Conservation (phyloP, 2,329 filamentous ascomycete genomes). For the Colletotrichum sp. region DNA sequence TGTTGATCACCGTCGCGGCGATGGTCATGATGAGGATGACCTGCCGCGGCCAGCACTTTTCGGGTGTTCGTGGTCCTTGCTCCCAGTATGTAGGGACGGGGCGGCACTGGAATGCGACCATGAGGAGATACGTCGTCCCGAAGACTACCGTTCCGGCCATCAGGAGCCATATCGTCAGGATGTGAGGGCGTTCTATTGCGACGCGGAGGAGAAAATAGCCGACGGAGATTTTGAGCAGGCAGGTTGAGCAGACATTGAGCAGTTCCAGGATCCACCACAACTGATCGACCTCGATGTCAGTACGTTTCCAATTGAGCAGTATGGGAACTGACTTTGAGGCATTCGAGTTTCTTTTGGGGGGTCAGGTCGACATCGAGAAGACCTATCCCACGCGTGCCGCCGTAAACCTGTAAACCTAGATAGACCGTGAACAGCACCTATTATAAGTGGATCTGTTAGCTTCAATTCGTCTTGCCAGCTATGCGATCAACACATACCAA, state of each 20-base stretch:
- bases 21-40: slow-evolving; percentile 36
- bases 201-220: slow-evolving; percentile 46
- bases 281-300: not conserved
- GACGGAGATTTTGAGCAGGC: slow-evolving; percentile 43
- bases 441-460: not conserved
- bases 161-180: slow-evolving; percentile 39
- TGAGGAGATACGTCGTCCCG: slow-evolving; percentile 43
- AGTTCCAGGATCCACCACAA: slow-evolving; percentile 46
- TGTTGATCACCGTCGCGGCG: slow-evolving; percentile 41
- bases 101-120: slow-evolving; percentile 44
- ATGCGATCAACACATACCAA: slow-evolving; percentile 25
- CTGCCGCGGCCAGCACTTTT: slow-evolving; percentile 31
- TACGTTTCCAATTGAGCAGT: not conserved
- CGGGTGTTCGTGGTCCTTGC: slow-evolving; percentile 25
- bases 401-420: not conserved
- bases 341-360: not conserved
- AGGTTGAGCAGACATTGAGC: slow-evolving; percentile 40
- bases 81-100: slow-evolving; percentile 45
- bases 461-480: not conserved
- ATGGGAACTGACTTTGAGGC: not conserved
- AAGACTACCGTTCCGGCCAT: slow-evolving; percentile 39
- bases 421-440: not conserved
- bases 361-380: not conserved
- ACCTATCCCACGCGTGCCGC: not conserved
- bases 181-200: slow-evolving; percentile 34